These are phyloP conservation scores for Camelina neglecta DNA, from an alignment of 345 rosid genomes.

Conservation along the genomic window DNA sequence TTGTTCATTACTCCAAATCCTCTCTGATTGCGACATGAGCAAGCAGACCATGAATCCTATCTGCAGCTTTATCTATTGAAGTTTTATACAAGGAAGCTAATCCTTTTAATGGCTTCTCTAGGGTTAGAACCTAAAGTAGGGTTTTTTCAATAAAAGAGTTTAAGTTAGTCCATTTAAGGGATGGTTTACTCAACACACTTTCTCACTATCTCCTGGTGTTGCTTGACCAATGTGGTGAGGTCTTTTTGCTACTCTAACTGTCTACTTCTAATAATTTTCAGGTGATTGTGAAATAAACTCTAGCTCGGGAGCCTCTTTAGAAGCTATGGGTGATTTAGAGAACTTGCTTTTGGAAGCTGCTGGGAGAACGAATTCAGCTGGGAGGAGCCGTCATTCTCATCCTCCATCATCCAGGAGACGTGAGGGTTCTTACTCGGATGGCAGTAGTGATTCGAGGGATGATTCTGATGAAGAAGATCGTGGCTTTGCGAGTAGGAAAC, in stretches of 20 bases:
- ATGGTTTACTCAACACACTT: neutral
- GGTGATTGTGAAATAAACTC: slow-evolving; percentile 26
- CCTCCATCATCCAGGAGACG: slow-evolving; percentile 66
- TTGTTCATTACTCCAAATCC: neutral
- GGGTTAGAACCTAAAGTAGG: neutral
- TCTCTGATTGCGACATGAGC: neutral
- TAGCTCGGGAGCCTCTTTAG: slow-evolving; percentile 7
- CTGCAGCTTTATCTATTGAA: neutral
- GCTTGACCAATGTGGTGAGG: neutral
- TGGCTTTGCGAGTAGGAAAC: slow-evolving; percentile 76
- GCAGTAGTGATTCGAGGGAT: slow-evolving; percentile 89
- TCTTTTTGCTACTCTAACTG: neutral
- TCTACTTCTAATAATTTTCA: slow-evolving; percentile 16
- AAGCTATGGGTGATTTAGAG: slow-evolving; percentile 83
- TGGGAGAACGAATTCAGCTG: slow-evolving; percentile 73
- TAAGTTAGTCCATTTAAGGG: neutral
- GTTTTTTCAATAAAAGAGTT: neutral
- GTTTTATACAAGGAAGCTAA: neutral
- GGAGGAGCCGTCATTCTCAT: slow-evolving; percentile 61
- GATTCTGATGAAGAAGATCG: slow-evolving; percentile 78
- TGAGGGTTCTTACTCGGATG: slow-evolving; percentile 88
- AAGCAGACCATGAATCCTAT: neutral
- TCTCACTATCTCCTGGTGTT: neutral
- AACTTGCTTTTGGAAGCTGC: slow-evolving; percentile 96
- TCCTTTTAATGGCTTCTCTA: neutral